Evolutionary conservation across 331 rosid species (phyloP), one percentile per base, ranked within the genome.

Genomic region (Arachis monticola): DNA sequence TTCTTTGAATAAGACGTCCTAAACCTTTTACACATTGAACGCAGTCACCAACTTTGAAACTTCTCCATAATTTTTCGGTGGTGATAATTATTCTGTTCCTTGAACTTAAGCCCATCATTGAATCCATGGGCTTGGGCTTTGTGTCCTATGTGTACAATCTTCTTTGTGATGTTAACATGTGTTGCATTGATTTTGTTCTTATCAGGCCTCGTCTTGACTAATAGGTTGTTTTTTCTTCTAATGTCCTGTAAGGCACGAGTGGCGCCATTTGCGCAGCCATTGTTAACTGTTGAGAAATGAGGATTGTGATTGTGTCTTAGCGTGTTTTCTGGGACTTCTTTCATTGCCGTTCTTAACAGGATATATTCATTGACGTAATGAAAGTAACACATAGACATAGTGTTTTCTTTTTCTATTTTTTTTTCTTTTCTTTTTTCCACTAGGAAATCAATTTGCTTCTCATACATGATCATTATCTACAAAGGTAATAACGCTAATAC

Each of bases 221-320:
- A 75, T 27, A 27, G 30, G 30, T 27, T 27, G 30, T 27, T 27
- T 27, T 27, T 27, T 27, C n/a, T 5, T 73, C 44, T 61, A 27
- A 55, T 77, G 83, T 75, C 66, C 63, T 80, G 67, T 68, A 74
- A 56, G 75, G 77, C 70, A 64, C 11, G 68, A 47, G 52, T 41
- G 31, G 83, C 83, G 88, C 65, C 77, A 81, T 71, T 75, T 64
- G 75, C 80, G 82, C 84, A 69, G 81, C 77, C 68, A 31, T 56
- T 61, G 59, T 69, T 70, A 57, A 69, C 48, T 50, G 50, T 69
- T 72, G 7, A 30, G 53, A 50, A 38, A 38, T 38, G 41, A 38
- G 5, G 41, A 38, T 38, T 38, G 41, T 38, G 41, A 47, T 7
- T 11, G 38, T 65, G 81, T 17, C 46, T 65, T 78, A 41, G 73